These are phyloP conservation scores for Botrytis fabae DNA, from an alignment of 2,329 filamentous ascomycete genomes.

Conservation along the genomic window DNA sequence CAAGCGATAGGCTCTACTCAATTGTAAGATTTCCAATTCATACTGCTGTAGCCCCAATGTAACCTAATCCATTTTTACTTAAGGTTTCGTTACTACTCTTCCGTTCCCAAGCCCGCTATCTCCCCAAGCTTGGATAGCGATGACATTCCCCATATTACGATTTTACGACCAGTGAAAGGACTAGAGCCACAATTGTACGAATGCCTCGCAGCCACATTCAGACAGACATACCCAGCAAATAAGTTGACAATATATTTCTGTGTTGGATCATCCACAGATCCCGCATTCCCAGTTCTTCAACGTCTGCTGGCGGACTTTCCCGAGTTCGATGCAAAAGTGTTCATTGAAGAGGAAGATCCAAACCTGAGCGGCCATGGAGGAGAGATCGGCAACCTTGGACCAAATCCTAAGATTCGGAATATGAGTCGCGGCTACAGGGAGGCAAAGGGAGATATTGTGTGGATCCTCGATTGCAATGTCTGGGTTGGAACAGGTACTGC, in stretches of 20 bases:
- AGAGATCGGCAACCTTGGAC: slow-evolving; percentile 65
- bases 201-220: slow-evolving; percentile 84
- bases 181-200: slow-evolving; percentile 88
- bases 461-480: slow-evolving; percentile 95
- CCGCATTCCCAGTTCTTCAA: slow-evolving; percentile 72
- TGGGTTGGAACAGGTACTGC: slow-evolving; percentile 81
- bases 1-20: slow-evolving; percentile 57
- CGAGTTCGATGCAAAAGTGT: slow-evolving; percentile 66
- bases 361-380: slow-evolving; percentile 57
- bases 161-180: slow-evolving; percentile 92
- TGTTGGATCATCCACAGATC: slow-evolving; percentile 71
- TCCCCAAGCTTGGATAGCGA: slow-evolving; percentile 52
- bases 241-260: slow-evolving; percentile 83
- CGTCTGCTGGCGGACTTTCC: slow-evolving; percentile 74
- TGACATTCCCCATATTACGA: slow-evolving; percentile 76
- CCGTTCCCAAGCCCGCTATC: slow-evolving; percentile 49
- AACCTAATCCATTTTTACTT: slow-evolving; percentile 3
- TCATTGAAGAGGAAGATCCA: slow-evolving; percentile 81
- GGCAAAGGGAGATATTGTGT: slow-evolving; percentile 82
- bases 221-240: slow-evolving; percentile 74
- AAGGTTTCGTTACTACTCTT: slow-evolving; percentile 57
- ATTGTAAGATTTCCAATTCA: slow-evolving; percentile 46
- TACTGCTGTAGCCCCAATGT: neutral
- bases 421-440: slow-evolving; percentile 92
- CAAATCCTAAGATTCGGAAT: slow-evolving; percentile 98